phyloP scores from a whole-genome alignment of 805 yeast genomes.

The Zygosaccharomyces siamensis region DNA sequence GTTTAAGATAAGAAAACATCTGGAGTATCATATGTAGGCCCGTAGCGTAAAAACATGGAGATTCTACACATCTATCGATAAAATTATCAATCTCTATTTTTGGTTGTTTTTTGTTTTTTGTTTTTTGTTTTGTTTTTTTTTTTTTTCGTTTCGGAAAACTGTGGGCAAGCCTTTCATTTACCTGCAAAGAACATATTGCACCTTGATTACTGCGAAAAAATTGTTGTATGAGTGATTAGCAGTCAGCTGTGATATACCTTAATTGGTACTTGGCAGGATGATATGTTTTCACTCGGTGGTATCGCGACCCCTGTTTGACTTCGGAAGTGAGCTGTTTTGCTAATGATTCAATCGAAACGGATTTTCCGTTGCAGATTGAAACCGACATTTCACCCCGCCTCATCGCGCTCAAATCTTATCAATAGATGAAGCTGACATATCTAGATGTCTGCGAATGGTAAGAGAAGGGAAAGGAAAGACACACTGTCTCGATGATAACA shows the following conservation, averaged over 20 bases:
- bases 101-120: background rate
- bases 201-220: background rate
- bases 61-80: too few relatives aligned
- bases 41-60: too few relatives aligned
- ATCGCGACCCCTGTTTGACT: too few relatives aligned
- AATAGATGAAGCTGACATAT: background rate
- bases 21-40: background rate
- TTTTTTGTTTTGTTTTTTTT: too few relatives aligned
- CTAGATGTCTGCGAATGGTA: background rate
- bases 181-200: background rate
- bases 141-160: background rate
- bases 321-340: background rate
- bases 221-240: background rate
- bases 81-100: background rate
- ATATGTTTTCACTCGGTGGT: background rate
- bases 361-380: background rate
- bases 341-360: background rate
- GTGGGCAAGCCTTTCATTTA: background rate
- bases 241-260: background rate
- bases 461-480: background rate
- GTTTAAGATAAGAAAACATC: background rate
- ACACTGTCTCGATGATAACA: background rate
- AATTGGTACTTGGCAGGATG: background rate
- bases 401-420: background rate
- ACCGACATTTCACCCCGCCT: background rate